Conservation (phyloP, 2,329 filamentous ascomycete species). For the Microsporum audouinii region DNA sequence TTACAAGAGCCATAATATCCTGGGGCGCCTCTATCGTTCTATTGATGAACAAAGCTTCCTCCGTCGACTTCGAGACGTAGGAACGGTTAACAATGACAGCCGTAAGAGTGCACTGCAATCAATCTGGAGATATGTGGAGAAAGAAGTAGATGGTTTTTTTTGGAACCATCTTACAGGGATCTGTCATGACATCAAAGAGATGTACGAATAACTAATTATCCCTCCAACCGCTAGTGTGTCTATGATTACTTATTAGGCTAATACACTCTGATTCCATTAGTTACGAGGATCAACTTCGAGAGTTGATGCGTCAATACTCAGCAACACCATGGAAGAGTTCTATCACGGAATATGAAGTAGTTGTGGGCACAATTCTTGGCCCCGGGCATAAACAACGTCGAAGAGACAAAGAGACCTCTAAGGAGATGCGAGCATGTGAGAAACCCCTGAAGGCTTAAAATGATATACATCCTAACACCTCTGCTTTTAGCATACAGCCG, state of each 20-base stretch:
- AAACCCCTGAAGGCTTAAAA: not conserved
- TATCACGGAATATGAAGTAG: constrained; percentile 15
- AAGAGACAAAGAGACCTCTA: constrained; percentile 18
- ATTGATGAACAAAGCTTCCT: constrained; percentile 63
- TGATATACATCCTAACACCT: not conserved
- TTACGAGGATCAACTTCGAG: constrained; percentile 14
- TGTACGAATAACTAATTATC: constrained; percentile 11
- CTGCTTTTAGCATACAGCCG: constrained; percentile 16
- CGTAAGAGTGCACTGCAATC: constrained; percentile 17
- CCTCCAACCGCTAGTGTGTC: not conserved
- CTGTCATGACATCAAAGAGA: constrained; percentile 14
- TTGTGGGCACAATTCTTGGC: constrained; percentile 16
- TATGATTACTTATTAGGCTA: not conserved
- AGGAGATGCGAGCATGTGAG: constrained; percentile 18
- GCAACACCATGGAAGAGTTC: constrained; percentile 16
- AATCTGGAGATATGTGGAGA: constrained; percentile 16
- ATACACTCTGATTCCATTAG: not conserved
- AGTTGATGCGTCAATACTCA: constrained; percentile 17
- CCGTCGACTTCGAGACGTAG: constrained; percentile 35
- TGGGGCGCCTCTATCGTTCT: constrained; percentile 59
- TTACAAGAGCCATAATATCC: constrained; percentile 56
- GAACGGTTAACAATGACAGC: constrained; percentile 11
- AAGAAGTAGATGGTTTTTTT: constrained; percentile 17
- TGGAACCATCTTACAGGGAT: constrained; percentile 17
- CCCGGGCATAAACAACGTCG: constrained; percentile 16